Percentiles rank a stretch among this genome's conserved stretches.
Conservation (phyloP, 139 green algal genomes). For the Chlorella sp. region DNA sequence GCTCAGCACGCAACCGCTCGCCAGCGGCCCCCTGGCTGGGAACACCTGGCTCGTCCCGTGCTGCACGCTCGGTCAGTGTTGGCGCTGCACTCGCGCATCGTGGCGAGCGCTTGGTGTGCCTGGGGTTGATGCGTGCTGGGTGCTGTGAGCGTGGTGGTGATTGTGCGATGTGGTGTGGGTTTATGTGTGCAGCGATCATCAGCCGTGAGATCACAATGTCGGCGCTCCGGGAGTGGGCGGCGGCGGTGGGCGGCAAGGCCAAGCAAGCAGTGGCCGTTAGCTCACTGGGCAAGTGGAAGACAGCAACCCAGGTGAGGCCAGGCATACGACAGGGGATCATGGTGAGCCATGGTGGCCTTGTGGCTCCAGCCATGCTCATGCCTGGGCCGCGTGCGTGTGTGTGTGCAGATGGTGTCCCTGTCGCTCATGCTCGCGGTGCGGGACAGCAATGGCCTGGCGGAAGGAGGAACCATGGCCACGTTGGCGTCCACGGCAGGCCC, state of each 20-base stretch:
- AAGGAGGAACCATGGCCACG: conserved; percentile 1
- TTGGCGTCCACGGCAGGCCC: conserved; percentile 30
- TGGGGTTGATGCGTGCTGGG: too few species aligned
- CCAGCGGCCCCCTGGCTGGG: conserved; percentile 48
- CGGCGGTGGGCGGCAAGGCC: conserved; percentile 58
- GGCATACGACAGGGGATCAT: not conserved
- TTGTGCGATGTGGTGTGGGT: too few species aligned
- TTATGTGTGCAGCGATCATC: conserved; percentile 71
- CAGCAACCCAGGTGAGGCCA: conserved; percentile 49
- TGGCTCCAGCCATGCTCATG: not conserved
- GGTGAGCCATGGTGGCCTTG: not conserved
- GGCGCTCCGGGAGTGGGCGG: conserved; percentile 90
- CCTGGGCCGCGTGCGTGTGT: not conserved
- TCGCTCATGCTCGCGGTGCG: conserved; percentile 46
- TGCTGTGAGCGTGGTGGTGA: too few species aligned
- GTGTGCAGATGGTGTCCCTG: conserved; percentile 57
- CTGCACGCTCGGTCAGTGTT: conserved; percentile 39
- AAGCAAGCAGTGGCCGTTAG: conserved; percentile 77
- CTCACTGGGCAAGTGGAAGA: conserved; percentile 87
- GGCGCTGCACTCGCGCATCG: too few species aligned
- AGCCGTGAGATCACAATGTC: conserved; percentile 90
- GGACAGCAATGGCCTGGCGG: conserved; percentile 24
- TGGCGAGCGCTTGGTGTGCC: too few species aligned
- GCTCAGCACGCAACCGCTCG: conserved; percentile 59
- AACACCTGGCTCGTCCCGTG: conserved; percentile 71